A percentile compares a stretch with the other conserved stretches of the same genome.
phyloP scores from a whole-genome alignment of 2,329 filamentous ascomycete genomes.

The Ophiostoma sp. region DNA sequence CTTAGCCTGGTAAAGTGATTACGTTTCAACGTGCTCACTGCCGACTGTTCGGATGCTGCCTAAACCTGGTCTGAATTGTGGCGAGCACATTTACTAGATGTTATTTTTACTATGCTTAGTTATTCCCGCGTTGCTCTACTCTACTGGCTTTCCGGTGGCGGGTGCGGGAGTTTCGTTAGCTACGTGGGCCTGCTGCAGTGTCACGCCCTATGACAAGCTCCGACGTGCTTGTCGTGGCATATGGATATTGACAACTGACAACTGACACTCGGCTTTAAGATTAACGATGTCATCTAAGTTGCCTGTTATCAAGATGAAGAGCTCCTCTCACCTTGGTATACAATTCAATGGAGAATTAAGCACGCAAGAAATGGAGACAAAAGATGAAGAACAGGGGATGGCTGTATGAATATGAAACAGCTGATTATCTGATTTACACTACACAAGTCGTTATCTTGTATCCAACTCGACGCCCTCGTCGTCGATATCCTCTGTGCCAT shows the following conservation, averaged over 20 bases:
- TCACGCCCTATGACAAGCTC: neutral
- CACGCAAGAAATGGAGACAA: neutral
- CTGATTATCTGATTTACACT: too few species aligned
- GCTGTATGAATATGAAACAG: too few species aligned
- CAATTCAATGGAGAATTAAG: too few species aligned
- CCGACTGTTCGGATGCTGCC: neutral
- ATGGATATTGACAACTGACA: neutral
- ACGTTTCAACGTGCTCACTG: neutral
- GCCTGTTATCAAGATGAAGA: too few species aligned
- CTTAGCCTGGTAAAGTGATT: neutral
- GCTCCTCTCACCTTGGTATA: too few species aligned
- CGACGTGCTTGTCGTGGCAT: neutral
- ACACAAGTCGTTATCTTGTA: neutral
- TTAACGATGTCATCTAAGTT: neutral
- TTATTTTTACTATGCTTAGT: too few species aligned
- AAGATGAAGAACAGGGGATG: neutral
- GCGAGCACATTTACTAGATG: neutral
- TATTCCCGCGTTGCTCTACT: too few species aligned
- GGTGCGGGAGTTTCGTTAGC: neutral
- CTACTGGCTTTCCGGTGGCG: neutral
- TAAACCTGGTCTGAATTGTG: neutral
- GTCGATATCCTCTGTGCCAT: constrained; percentile 47
- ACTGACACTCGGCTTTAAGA: neutral
- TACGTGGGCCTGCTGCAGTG: neutral
- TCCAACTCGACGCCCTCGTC: constrained; percentile 43